Evolutionary conservation across 2,329 filamentous ascomycete genomes (phyloP).

Genomic region (Cytospora leucostoma): DNA sequence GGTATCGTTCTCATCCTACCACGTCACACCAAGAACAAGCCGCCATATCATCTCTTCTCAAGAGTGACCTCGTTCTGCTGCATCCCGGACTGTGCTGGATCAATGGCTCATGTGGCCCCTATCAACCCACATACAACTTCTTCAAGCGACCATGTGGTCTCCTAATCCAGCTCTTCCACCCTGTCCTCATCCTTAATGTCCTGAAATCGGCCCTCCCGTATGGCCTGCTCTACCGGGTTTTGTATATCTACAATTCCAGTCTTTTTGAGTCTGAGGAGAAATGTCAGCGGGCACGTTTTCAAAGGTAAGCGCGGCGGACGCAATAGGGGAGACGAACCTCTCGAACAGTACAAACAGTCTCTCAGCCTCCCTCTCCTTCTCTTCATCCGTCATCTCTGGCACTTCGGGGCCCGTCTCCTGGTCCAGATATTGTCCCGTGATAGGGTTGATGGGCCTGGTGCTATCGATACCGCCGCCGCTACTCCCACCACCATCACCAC

Average conservation of each 20-base stretch:
- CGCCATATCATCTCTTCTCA: background rate
- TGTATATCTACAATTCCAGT: slow-evolving; percentile 77
- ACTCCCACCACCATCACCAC: slow-evolving; percentile 45
- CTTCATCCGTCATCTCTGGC: slow-evolving; percentile 82
- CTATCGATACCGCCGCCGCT: background rate
- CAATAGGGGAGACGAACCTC: slow-evolving; percentile 52
- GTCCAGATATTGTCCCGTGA: slow-evolving; percentile 82
- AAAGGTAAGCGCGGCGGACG: background rate
- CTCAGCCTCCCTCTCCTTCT: slow-evolving; percentile 91
- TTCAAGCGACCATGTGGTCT: background rate
- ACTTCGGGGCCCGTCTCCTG: slow-evolving; percentile 60
- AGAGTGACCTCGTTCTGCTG: background rate
- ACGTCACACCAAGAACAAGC: background rate
- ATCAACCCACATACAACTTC: background rate
- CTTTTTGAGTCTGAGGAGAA: slow-evolving; percentile 56
- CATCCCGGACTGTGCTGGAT: background rate
- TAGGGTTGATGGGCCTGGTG: slow-evolving; percentile 67
- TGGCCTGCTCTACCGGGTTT: slow-evolving; percentile 74
- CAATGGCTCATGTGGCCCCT: background rate
- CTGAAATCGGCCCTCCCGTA: slow-evolving; percentile 69
- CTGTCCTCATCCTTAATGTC: slow-evolving; percentile 64
- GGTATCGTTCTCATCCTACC: background rate
- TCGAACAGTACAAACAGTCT: slow-evolving; percentile 89
- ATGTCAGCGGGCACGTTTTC: slow-evolving; percentile 28
- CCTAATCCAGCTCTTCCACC: slow-evolving; percentile 45